Base-by-base conservation (phyloP, 2,329 filamentous ascomycete species). In the Alternaria rosae region DNA sequence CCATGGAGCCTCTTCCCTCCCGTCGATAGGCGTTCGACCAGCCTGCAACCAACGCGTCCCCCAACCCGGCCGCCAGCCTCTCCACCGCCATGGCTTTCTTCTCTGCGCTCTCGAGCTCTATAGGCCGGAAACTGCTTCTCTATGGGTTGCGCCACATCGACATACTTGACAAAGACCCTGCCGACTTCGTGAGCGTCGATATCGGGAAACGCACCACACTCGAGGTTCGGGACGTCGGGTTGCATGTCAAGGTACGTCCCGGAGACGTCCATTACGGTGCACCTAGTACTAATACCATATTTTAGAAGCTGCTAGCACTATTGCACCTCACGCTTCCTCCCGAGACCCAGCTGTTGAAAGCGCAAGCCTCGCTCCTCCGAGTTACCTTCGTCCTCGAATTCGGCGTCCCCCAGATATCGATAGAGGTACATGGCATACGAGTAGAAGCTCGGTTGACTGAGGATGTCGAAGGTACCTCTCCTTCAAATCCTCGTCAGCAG, bases 331-430 rank as follows among this genome's bases (percentile, higher is more conserved):
- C 76, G 44, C 68, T 79, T 4, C 94, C 94, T 0, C 81, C 89
- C 1, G 87, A 87, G 6, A 87, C 95, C 74, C 85, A 87, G 63
- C 83, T 97, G 12, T 86, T 88, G 54, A 90, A 88, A 75, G 94
- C 94, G 59, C 89, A 89, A 67, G 88, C 97, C 54, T 82, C 91
- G 3, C 84, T 91, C 7, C 86, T 98, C 23, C 91, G 91, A 72
- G 83, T 97, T 56, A 96, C 91, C 8, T 86, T 98, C 53, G 93
- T 94, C 12, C 90, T 95, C 76, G 92, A 97, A 78, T 90, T 97
- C 68, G 93, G 94, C 78, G 91, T 89, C 55, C 94, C 91, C 69
- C 90, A 92, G 26, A 96, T 98, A 75, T 84, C 87, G 28, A 88
- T 94, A 71, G 92, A 97, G 74, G 86, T 94, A 21, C 89, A 94